Evolutionary conservation across 176 grass and related monocot species (phyloP), one percentile per base, ranked within the genome.

Genomic region (Hsuehochloa calcarea): DNA sequence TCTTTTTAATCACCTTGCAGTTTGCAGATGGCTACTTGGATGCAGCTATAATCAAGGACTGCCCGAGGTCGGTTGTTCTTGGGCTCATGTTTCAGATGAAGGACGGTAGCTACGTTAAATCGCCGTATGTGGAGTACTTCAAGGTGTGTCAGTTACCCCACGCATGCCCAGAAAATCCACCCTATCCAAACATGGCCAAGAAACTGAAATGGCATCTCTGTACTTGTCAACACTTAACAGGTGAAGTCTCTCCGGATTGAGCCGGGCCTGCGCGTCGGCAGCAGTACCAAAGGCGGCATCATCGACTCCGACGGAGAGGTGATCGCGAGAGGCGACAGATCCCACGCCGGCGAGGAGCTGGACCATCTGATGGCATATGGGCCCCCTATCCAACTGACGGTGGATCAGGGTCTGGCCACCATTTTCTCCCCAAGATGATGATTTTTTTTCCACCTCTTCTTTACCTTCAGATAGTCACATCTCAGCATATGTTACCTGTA

Each of bases 11-110:
- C 60, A 27, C 73, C 8, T 52, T 93, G 75, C 82, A 99, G 97
- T 96, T 99, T 78, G 90, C 93, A 31, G 97, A 99, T 90, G 97
- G 97, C 43, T 99, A 89, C 91, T 86, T 99, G 90, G 97, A 99
- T 80, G 91, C 68, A 39, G 86, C 91, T n/a, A 91, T 99, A 82
- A 79, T 99, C 63, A 96, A 73, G 90, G 88, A 99, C 6, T 99
- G 97, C 80, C 92, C 97, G 16, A 87, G 81, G 68, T 91, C 86
- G 37, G 90, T 81, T 39, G 78, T 89, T 52, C 63, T 91, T 10
- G 81, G 77, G 44, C 84, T 96, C 29, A 20, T 99, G 75, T 41
- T 96, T 55, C 83, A 94, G 84, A 92, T 89, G 90, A 89, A 88
- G 74, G 97, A 94, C 52, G 94, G 94, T 52, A 77, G 72, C 40